A percentile compares a stretch with the other conserved stretches of the same genome.
Conservation (phyloP, 108 stramenopile species). For the Nannochloropsis granulata region DNA sequence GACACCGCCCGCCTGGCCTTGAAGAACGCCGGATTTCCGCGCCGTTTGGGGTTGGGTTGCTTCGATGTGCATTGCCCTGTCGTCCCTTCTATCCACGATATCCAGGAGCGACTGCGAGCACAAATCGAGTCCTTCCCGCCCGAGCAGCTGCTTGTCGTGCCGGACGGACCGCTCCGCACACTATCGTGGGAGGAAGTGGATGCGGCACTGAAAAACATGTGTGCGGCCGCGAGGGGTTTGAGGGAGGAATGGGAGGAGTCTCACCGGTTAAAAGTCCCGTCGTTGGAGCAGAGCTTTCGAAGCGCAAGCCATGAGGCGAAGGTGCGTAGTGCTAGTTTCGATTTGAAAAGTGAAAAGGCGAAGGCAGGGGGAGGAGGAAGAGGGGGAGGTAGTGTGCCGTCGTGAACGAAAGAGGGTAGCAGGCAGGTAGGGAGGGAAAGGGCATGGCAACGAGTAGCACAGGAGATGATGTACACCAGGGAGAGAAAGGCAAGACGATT, state of each 20-base stretch:
- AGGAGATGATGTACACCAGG: not conserved
- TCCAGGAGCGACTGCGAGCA: conserved; percentile 30
- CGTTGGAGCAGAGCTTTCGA: not conserved
- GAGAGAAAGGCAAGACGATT: not conserved
- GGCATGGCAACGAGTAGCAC: not conserved
- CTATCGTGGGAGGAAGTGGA: conserved; percentile 46
- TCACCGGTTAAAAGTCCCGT: not conserved
- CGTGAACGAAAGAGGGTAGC: not conserved
- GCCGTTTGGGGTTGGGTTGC: conserved; percentile 48
- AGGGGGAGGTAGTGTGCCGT: not conserved
- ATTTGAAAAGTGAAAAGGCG: not conserved
- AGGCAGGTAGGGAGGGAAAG: not conserved
- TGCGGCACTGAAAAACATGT: not conserved
- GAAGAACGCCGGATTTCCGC: conserved; percentile 34
- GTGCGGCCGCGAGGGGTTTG: not conserved
- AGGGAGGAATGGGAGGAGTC: not conserved
- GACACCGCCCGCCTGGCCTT: conserved; percentile 45
- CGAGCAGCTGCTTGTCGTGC: conserved; percentile 37
- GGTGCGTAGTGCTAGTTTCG: not conserved
- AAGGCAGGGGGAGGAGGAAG: not conserved
- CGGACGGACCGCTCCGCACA: conserved; percentile 55
- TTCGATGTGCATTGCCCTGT: conserved; percentile 62
- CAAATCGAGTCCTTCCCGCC: not conserved
- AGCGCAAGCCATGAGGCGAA: not conserved
- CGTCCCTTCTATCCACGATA: conserved; percentile 36